A percentile compares a stretch with the other conserved stretches of the same genome.
Evolutionary conservation across 129 eudicot genomes (phyloP).

Genomic region (Mikania micrantha): DNA sequence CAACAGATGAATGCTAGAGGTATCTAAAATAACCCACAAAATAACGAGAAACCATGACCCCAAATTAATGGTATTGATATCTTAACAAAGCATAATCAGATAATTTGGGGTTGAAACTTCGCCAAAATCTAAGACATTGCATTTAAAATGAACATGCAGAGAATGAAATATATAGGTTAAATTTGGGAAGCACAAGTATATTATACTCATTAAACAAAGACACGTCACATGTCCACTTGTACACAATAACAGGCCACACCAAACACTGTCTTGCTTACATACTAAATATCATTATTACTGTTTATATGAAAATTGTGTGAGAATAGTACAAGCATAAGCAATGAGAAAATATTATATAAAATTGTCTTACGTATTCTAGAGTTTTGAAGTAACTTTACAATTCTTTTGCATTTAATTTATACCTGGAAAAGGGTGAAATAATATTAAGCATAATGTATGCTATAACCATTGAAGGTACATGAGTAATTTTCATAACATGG

Average conservation of each 20-base stretch:
- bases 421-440: background rate
- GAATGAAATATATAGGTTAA: background rate
- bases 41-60: background rate
- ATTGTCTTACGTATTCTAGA: background rate
- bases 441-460: background rate
- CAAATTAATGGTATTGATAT: background rate
- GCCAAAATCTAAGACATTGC: background rate
- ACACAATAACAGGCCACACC: background rate
- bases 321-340: background rate
- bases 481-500: background rate
- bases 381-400: background rate
- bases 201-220: background rate
- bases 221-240: background rate
- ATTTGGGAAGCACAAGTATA: background rate
- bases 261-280: background rate
- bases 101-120: background rate
- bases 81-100: background rate
- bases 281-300: background rate
- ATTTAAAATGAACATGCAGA: background rate
- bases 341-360: background rate
- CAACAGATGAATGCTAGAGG: background rate
- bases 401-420: background rate
- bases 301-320: background rate
- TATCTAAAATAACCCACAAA: background rate
- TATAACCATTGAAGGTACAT: background rate